These are phyloP conservation scores for Metschnikowia picachoensis DNA, from an alignment of 805 yeast genomes.

Conservation along the genomic window DNA sequence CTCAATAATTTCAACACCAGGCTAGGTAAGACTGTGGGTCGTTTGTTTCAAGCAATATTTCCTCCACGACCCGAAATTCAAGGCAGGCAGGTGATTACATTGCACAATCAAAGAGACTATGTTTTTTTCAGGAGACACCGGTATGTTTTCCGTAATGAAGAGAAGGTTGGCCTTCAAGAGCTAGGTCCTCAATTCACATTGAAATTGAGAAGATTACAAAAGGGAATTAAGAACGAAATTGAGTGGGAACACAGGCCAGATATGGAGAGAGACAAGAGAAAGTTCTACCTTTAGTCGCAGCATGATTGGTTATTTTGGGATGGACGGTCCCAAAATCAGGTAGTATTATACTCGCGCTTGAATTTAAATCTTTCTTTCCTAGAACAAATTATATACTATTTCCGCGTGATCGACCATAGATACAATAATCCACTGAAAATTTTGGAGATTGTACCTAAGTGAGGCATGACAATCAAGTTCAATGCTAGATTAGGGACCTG, in stretches of 20 bases:
- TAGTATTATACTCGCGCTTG: background rate
- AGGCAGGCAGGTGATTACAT: conserved; percentile 92
- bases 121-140: conserved; percentile 95
- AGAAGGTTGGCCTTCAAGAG: conserved; percentile 91
- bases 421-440: no score
- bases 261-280: conserved; percentile 94
- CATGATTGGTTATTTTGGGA: no score
- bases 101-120: conserved; percentile 95
- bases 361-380: no score
- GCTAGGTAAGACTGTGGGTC: conserved; percentile 89
- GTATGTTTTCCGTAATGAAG: conserved; percentile 83
- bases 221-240: conserved; percentile 85
- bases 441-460: background rate
- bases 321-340: background rate
- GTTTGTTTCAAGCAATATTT: conserved; percentile 85
- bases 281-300: conserved; percentile 63
- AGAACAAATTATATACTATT: no score
- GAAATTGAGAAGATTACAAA: conserved; percentile 81
- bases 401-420: no score
- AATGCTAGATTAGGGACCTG: background rate
- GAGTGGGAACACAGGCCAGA: conserved; percentile 97
- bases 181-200: conserved; percentile 95
- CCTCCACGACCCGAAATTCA: conserved; percentile 92
- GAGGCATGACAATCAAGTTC: background rate
- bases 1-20: conserved; percentile 90